Evolutionary conservation across 305 asterid species (phyloP), one percentile per base, ranked within the genome.

Genomic region (Salvia sclarea): DNA sequence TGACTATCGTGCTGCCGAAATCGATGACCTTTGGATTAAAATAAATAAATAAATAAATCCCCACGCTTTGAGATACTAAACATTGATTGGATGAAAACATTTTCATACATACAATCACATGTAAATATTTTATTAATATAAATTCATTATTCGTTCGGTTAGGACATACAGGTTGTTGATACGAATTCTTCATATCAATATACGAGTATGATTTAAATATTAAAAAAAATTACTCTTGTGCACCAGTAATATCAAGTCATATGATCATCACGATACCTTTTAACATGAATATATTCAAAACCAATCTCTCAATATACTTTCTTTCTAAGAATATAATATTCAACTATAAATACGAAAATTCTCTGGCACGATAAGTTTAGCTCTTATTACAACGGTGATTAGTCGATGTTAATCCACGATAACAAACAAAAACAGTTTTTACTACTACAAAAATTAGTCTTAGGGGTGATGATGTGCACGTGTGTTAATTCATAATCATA

Each of bases 401-500:
- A 30, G 16, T 65, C 25, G 64, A 55, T 40, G 58, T 22, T 31
- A 44, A 55, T 22, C 28, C 48, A 20, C 24, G 35, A 17, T 5
- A 55, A 16, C 6, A 63, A 13, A 43, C 2, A 44, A 57, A 45
- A 62, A 58, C 1, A 68, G 47, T 25, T 76, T 76, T 24, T 55
- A 53, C 22, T 60, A 68, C 68, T 35, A 22, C 22, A 69, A 61
- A 44, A 50, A 69, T 61, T 45, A 52, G 49, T 53, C 20, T 11
- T 31, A 38, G 14, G 3, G 54, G 80, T 55, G 68, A 78, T 76
- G 75, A 83, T 68, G 64, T 68, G 86, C 88, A 83, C 82, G 90
- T 79, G 91, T 63, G 85, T 76, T 74, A 47, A 75, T 45, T 75
- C 66, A 53, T 63, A 76, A 79, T 76, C 59, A 69, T 76, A 72